phyloP scores from a whole-genome alignment of 2,329 filamentous ascomycete species.

The Rachicladosporium sp. region DNA sequence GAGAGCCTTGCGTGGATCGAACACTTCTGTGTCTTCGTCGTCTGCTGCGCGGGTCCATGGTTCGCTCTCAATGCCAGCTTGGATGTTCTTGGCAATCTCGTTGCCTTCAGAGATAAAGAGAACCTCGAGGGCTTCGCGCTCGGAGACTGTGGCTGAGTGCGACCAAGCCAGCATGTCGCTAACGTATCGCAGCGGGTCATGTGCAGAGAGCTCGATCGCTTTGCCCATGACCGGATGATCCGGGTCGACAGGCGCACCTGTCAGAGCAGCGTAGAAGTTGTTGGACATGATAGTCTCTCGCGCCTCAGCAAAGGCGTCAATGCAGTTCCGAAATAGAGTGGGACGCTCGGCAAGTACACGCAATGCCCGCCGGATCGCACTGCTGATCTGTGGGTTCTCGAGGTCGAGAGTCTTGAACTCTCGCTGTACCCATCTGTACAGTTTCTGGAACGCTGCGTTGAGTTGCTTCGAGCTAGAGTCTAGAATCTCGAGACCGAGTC shows the following conservation, averaged over 20 bases:
- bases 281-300: conserved; percentile 78
- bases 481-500: conserved; percentile 78
- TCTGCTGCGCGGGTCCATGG: conserved; percentile 53
- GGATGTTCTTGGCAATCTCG: conserved; percentile 71
- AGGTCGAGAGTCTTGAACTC: conserved; percentile 88
- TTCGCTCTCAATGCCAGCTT: conserved; percentile 68
- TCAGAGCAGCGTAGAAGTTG: conserved; percentile 77
- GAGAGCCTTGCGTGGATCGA: conserved; percentile 71
- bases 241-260: conserved; percentile 51
- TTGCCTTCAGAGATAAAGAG: conserved; percentile 85
- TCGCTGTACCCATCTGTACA: conserved; percentile 89
- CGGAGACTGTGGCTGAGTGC: conserved; percentile 86
- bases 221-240: conserved; percentile 48
- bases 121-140: conserved; percentile 81
- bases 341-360: conserved; percentile 82
- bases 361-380: conserved; percentile 69
- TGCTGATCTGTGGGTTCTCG: conserved; percentile 85
- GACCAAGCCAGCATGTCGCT: conserved; percentile 98
- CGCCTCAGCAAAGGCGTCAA: conserved; percentile 86
- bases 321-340: conserved; percentile 79
- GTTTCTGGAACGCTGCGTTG: conserved; percentile 83
- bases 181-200: conserved; percentile 82
- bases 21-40: conserved; percentile 43
- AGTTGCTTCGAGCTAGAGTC: conserved; percentile 79
- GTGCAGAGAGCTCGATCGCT: conserved; percentile 85